Percentiles rank a stretch among this genome's conserved stretches.
Evolutionary conservation across 2,329 filamentous ascomycete species (phyloP).

Genomic region (Botrytis squamosa): DNA sequence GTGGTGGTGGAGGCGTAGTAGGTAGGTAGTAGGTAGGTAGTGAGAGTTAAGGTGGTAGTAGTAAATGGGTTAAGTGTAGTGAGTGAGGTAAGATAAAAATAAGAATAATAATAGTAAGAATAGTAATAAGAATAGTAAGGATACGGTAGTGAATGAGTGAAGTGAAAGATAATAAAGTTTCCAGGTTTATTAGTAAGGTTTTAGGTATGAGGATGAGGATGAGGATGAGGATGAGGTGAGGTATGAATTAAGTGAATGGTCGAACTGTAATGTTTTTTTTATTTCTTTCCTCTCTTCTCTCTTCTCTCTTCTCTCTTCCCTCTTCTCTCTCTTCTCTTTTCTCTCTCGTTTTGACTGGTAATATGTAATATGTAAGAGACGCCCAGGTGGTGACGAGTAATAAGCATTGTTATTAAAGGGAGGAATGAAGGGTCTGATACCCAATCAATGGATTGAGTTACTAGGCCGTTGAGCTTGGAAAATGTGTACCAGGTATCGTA

Average conservation of each 20-base stretch:
- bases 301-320: neutral
- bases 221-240: neutral
- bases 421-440: constrained; percentile 9
- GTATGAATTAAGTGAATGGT: neutral
- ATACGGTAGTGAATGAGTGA: neutral
- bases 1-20: neutral
- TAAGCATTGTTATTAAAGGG: neutral
- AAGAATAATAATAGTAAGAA: neutral
- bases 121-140: neutral
- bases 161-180: neutral
- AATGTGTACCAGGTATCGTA: neutral
- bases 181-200: neutral
- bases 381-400: neutral
- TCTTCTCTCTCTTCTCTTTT: neutral
- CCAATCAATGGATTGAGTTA: neutral
- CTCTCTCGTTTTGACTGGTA: neutral
- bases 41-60: neutral
- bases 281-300: neutral
- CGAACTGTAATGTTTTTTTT: neutral
- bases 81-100: neutral
- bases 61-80: neutral
- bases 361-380: neutral
- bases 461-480: neutral
- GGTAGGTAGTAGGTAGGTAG: no score
- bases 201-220: neutral